Evolutionary conservation across 75 land plant species (phyloP), one percentile per base, ranked within the genome.

Genomic region (Cupressus sempervirens): DNA sequence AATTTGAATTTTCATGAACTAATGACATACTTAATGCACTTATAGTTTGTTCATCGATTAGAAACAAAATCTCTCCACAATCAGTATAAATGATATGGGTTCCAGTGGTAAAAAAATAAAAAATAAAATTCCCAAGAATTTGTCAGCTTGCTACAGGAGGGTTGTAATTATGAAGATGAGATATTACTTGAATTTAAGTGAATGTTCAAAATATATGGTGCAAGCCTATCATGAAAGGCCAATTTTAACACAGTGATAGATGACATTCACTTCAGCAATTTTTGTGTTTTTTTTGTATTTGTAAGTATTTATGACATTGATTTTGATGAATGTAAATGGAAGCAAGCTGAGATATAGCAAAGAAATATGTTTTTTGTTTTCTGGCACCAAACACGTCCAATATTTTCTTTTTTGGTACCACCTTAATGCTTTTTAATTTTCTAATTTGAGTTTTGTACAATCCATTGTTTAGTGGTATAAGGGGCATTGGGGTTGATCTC

Each of bases 31-130:
- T 2, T 38, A 38, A 38, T 38, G 40, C 40, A 38, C 2, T 38
- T 38, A 38, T 1, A 38, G 40, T 38, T 38, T 38, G 40, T 38
- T 2, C 40, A 38, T 38, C 40, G 2, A 38, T 38, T 38, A 38
- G 40, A 38, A 38, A 38, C 40, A 38, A 38, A 38, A 38, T 38
- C 40, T 38, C 40, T 38, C 40, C 40, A 38, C 40, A 38, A 1
- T 38, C 40, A 38, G 40, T 38, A 38, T 38, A 38, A 38, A 38
- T 38, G 40, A 38, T n/a, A 81, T 91, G 83, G 81, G 81, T 20
- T 79, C 50, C 29, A 45, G 46, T 45, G 46, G 46, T 23, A n/a
- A 41, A 79, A 43, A 79, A 38, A 23, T 26, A 23, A 43, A 45
- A 45, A 12, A 79, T 13, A 45, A 18, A 41, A 79, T 38, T 79